Evolutionary conservation across 441 rosid species (phyloP).

Genomic region (Populus hybrid): DNA sequence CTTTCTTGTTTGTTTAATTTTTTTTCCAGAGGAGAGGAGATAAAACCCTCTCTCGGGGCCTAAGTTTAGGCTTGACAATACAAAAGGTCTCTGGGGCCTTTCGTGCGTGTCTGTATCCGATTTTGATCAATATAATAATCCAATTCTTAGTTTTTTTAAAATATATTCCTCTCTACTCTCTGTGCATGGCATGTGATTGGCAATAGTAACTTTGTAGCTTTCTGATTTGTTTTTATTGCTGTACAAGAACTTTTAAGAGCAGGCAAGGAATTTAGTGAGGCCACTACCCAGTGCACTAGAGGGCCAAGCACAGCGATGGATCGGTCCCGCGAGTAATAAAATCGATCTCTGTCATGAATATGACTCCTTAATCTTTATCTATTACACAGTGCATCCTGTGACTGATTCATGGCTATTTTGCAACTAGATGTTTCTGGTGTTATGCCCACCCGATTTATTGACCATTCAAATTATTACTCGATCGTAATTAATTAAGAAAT

Average conservation of each 20-base stretch:
- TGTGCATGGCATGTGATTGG: conserved; percentile 40
- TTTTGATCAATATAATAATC: conserved; percentile 29
- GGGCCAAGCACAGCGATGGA: conserved; percentile 16
- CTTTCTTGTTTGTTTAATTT: not conserved
- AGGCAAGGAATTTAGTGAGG: conserved; percentile 28
- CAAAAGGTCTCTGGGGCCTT: conserved; percentile 53
- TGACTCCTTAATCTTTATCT: conserved; percentile 15
- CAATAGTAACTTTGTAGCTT: conserved; percentile 43
- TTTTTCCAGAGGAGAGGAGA: conserved; percentile 14
- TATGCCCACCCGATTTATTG: not conserved
- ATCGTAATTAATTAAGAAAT: not conserved
- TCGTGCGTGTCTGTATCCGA: conserved; percentile 40
- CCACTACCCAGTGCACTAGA: conserved; percentile 7
- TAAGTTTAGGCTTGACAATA: conserved; percentile 27
- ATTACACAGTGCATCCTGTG: conserved; percentile 16
- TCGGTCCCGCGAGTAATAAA: conserved; percentile 49
- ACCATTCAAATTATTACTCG: not conserved
- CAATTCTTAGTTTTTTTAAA: not conserved
- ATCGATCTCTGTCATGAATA: conserved; percentile 19
- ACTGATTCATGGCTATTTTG: conserved; percentile 21
- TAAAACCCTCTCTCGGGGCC: conserved; percentile 25
- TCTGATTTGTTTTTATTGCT: conserved; percentile 37
- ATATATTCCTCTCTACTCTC: not conserved
- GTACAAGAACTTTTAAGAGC: conserved; percentile 4
- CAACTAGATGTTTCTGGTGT: not conserved